phyloP scores from a whole-genome alignment of 2,329 filamentous ascomycete species.

The Phoma herbarum region DNA sequence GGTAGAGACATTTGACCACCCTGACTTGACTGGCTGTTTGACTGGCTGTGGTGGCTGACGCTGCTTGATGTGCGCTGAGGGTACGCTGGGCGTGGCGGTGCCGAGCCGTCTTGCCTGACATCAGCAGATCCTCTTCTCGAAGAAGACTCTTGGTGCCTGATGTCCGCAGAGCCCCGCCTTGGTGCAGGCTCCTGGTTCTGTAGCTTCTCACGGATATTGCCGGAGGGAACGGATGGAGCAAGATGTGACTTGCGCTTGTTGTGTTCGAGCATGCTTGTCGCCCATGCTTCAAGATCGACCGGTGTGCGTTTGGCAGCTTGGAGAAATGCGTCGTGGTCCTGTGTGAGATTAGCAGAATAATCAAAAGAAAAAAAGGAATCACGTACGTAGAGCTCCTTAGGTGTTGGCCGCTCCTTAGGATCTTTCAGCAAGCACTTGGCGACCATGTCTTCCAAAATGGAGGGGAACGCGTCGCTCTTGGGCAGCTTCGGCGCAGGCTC shows the following conservation, averaged over 20 bases:
- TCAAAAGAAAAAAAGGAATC: not conserved
- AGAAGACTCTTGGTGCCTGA: slow-evolving; percentile 40
- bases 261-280: slow-evolving; percentile 89
- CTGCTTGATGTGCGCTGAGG: slow-evolving; percentile 56
- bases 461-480: slow-evolving; percentile 96
- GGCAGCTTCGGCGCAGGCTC: slow-evolving; percentile 92
- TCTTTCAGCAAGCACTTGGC: slow-evolving; percentile 94
- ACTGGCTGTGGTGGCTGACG: slow-evolving; percentile 38
- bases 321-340: slow-evolving; percentile 94
- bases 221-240: slow-evolving; percentile 78
- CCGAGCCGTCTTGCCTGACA: slow-evolving; percentile 36
- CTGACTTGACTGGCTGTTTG: slow-evolving; percentile 21
- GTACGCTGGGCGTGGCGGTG: slow-evolving; percentile 51
- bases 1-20: slow-evolving; percentile 53
- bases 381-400: slow-evolving; percentile 89
- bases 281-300: slow-evolving; percentile 93
- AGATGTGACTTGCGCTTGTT: slow-evolving; percentile 96
- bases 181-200: slow-evolving; percentile 46
- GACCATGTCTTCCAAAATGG: slow-evolving; percentile 95
- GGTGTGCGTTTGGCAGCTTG: slow-evolving; percentile 96
- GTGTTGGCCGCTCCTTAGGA: slow-evolving; percentile 87
- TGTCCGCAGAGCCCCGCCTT: slow-evolving; percentile 34
- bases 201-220: slow-evolving; percentile 55
- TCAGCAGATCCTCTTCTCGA: slow-evolving; percentile 37
- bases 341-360: slow-evolving; percentile 25